Evolutionary conservation across 352 stramenopile species (phyloP).

Genomic region (Pythium aphanidermatum): DNA sequence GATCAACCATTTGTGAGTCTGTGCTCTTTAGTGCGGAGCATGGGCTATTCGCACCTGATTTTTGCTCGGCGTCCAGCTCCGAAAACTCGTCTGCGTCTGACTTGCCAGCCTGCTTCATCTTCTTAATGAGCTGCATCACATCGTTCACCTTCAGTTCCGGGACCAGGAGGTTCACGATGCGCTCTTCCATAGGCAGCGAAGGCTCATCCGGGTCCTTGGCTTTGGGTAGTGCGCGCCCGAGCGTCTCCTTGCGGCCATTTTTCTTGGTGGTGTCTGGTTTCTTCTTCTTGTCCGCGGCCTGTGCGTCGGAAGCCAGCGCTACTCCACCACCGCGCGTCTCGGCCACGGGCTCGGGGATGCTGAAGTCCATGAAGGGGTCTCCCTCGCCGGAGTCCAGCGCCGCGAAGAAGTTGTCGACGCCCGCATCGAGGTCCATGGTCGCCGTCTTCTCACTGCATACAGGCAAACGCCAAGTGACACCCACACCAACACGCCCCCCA

Average conservation of each 20-base stretch:
- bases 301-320: no score
- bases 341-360: slow-evolving; percentile 18
- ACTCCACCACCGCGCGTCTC: slow-evolving; percentile 3
- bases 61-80: slow-evolving; percentile 78
- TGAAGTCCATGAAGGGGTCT: slow-evolving; percentile 56
- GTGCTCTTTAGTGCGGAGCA: neutral
- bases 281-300: slow-evolving; percentile 26
- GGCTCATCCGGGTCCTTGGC: slow-evolving; percentile 44
- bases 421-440: slow-evolving; percentile 71
- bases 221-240: slow-evolving; percentile 20
- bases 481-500: no score
- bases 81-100: slow-evolving; percentile 87
- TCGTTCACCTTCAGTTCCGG: slow-evolving; percentile 83
- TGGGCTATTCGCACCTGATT: slow-evolving; percentile 44
- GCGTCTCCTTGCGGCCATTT: slow-evolving; percentile 33
- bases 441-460: no score
- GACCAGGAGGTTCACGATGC: slow-evolving; percentile 83
- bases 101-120: slow-evolving; percentile 87
- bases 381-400: slow-evolving; percentile 60
- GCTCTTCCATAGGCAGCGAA: slow-evolving; percentile 77
- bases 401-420: slow-evolving; percentile 79
- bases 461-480: no score
- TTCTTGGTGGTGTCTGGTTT: slow-evolving; percentile 24
- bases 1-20: neutral
- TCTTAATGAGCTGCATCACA: slow-evolving; percentile 85